Evolutionary conservation across 306 rosid genomes (phyloP), one percentile per base, ranked within the genome.

Genomic region (Vigna angularis): DNA sequence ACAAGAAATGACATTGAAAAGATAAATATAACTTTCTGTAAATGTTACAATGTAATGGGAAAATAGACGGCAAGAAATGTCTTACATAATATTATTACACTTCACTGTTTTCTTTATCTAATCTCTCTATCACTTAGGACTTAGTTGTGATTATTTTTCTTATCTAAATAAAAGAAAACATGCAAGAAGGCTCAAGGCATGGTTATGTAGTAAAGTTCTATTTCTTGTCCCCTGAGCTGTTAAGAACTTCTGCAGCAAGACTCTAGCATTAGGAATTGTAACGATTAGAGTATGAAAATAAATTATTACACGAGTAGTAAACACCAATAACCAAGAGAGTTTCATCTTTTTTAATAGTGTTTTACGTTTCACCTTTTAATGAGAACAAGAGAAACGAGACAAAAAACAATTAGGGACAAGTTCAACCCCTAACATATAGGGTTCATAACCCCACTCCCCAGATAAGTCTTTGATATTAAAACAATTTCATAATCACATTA

Each of bases 381-480:
- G 72, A 36, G 72, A 18, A 44, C 52, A 66, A 22, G 28, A 66
- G 36, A 42, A 42, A 66, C 36, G 36, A 42, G 71, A 66, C 52
- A 66, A 66, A 65, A 45, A 12, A 44, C 40, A n/a, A 18, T 34
- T n/a, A 18, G 28, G 32, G 30, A 42, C 53, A 66, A 66, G 18
- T 42, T 66, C 11, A 42, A 66, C 22, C 12, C 69, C 63, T 58
- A 79, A 51, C 26, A 26, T 65, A 38, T 15, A 70, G 70, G 73
- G 70, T 65, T 38, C 69, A 63, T 17, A 20, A 71, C 47, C 62
- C 49, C 17, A 12, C 34, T 44, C 32, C 48, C 36, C 34, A 44
- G 10, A 66, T 66, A 20, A 66, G 62, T 51, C 53, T 66, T 72
- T 12, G 53, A 42, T 44, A 82, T n/a, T 66, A 71, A 64, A 55